These are phyloP conservation scores for Penicillium roqueforti DNA, from an alignment of 495 filamentous ascomycete genomes.

Conservation along the genomic window DNA sequence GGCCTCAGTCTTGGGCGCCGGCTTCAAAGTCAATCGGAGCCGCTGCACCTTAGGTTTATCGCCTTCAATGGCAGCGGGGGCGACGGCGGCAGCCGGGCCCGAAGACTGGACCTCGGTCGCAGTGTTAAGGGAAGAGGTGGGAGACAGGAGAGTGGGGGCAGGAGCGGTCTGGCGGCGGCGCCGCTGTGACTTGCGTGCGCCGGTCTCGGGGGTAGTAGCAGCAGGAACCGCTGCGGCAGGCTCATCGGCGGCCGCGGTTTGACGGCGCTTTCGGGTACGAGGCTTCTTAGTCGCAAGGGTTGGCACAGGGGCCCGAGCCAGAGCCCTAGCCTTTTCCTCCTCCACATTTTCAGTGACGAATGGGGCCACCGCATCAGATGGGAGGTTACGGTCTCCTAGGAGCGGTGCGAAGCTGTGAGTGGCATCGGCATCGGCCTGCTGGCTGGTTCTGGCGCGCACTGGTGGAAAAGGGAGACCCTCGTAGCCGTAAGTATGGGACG, in stretches of 20 bases:
- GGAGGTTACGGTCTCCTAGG: conserved; percentile 39
- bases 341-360: conserved; percentile 17
- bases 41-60: conserved; percentile 14
- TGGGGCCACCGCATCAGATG: conserved; percentile 5
- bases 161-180: conserved; percentile 9
- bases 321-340: conserved; percentile 11
- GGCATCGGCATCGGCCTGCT: conserved; percentile 29
- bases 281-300: conserved; percentile 1
- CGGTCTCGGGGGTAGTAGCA: not conserved
- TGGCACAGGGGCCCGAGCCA: not conserved
- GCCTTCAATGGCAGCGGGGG: not conserved
- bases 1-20: conserved; percentile 4
- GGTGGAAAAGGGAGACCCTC: conserved; percentile 31
- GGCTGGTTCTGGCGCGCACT: conserved; percentile 23
- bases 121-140: not conserved
- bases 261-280: conserved; percentile 10
- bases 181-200: conserved; percentile 12
- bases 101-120: conserved; percentile 1
- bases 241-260: not conserved
- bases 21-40: conserved; percentile 16
- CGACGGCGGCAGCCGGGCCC: not conserved
- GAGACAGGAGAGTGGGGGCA: not conserved
- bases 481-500: conserved; percentile 30
- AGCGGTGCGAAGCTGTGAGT: conserved; percentile 40
- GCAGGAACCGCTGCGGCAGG: not conserved